Evolutionary conservation across 805 yeast genomes (phyloP).

Genomic region (Vanderwaltozyma verrucispora): DNA sequence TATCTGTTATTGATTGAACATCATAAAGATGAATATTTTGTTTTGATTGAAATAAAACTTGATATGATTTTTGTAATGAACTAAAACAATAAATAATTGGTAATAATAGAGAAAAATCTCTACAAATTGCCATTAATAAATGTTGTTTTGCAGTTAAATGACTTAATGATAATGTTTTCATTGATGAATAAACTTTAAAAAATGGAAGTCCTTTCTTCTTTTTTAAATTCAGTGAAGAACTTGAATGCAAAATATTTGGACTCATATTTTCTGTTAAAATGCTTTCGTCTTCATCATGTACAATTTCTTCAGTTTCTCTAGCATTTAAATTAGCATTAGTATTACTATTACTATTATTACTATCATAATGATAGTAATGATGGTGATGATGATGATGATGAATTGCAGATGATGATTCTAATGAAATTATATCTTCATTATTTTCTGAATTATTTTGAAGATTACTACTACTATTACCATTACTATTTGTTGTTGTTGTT

Average conservation of each 20-base stretch:
- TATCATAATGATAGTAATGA: slow-evolving; percentile 2
- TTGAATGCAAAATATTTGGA: no score
- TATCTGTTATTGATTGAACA: slow-evolving; percentile 16
- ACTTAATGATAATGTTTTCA: slow-evolving; percentile 57
- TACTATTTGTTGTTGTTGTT: no score
- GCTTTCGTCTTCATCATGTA: neutral
- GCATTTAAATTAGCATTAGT: neutral
- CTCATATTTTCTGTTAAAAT: no score
- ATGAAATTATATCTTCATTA: neutral
- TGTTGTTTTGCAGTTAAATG: slow-evolving; percentile 70
- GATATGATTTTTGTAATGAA: slow-evolving; percentile 29
- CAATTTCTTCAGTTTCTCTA: neutral
- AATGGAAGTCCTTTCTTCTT: slow-evolving; percentile 3
- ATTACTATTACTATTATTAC: neutral
- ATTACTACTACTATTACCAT: no score
- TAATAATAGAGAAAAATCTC: slow-evolving; percentile 67
- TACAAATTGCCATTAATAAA: slow-evolving; percentile 61
- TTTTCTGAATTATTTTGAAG: no score
- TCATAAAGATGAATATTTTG: slow-evolving; percentile 16
- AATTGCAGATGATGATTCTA: neutral
- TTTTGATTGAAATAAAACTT: slow-evolving; percentile 9
- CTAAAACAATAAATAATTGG: slow-evolving; percentile 45
- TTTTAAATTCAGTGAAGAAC: neutral
- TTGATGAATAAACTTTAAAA: slow-evolving; percentile 17
- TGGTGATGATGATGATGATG: slow-evolving; percentile 3